These are phyloP conservation scores for Juncus effusus DNA, from an alignment of 176 grass and related monocot genomes.

Conservation along the genomic window DNA sequence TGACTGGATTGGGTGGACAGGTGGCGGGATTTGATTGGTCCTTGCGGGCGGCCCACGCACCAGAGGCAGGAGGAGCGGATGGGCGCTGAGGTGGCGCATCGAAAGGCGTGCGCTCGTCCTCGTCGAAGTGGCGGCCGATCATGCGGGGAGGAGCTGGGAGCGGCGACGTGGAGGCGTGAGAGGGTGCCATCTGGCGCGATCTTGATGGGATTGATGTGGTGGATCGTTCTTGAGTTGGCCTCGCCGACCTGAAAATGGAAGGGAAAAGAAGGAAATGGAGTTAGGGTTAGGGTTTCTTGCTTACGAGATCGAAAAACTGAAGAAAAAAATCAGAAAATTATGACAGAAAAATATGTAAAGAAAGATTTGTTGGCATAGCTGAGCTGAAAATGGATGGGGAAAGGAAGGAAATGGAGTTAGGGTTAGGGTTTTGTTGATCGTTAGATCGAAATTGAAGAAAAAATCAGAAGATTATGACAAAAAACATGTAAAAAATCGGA, in stretches of 20 bases:
- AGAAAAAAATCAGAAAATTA: not conserved
- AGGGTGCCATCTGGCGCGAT: slow-evolving; percentile 32
- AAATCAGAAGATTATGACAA: not conserved
- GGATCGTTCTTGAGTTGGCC: slow-evolving; percentile 43
- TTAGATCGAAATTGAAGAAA: not conserved
- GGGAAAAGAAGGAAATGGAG: not conserved
- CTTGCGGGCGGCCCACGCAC: slow-evolving; percentile 58
- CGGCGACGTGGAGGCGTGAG: slow-evolving; percentile 30
- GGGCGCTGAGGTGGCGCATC: slow-evolving; percentile 43
- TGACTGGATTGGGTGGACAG: slow-evolving; percentile 23
- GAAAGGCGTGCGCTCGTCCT: slow-evolving; percentile 96
- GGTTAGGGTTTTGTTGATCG: not conserved
- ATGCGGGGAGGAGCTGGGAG: slow-evolving; percentile 22
- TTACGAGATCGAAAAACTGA: not conserved
- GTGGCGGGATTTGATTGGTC: slow-evolving; percentile 31
- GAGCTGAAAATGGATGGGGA: slow-evolving; percentile 40
- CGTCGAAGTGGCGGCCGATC: slow-evolving; percentile 92
- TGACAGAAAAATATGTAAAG: not conserved
- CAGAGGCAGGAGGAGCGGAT: slow-evolving; percentile 25
- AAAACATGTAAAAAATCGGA: not conserved
- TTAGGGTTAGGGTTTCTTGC: slow-evolving; percentile 1
- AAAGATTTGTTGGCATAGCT: slow-evolving; percentile 25
- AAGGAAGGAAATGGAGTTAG: not conserved
- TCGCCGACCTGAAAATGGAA: slow-evolving; percentile 46
- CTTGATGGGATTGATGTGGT: slow-evolving; percentile 23